Evolutionary conservation across 352 stramenopile genomes (phyloP), one percentile per base, ranked within the genome.

Genomic region (Globisporangium yorkense): DNA sequence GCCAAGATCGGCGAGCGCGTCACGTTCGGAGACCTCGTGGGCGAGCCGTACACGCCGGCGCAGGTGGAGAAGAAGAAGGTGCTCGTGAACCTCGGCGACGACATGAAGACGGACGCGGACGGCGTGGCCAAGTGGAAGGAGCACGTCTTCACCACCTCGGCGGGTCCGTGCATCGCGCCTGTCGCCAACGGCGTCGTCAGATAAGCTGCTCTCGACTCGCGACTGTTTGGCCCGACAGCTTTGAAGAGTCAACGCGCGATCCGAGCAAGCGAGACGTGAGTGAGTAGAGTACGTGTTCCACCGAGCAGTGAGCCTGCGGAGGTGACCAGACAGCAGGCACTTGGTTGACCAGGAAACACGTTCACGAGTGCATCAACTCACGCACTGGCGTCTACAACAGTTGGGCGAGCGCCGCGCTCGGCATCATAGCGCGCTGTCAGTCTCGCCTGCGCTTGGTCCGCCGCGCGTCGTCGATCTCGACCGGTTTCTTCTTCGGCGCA

Each of bases 21-120:
- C 47, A 63, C 75, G 15, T 94, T 92, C 56, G 74, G 82, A 20
- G 80, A 76, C 0, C 69, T 94, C 35, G 53, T 48, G 47, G 85
- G 85, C 29, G 83, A 93, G 55, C 85, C 83, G 3, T 84, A 80
- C 55, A 89, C 85, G 9, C 83, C 85, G 2, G 83, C 83, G 46
- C 85, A 94, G 64, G 80, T 94, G 37, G 85, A 94, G 72, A 94
- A 94, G 80, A 94, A 93, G 68, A 94, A 94, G 72, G 85, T 94
- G 56, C 68, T 94, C n/a, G 64, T 82, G 47, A 72, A 73, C 48
- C 61, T 91, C 44, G 84, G 80, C 49, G 74, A 91, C 41, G 80
- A 92, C 66, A 88, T 94, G 80, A 87, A 82, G 70, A 92, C 85
- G 52, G 79, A 93, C 63, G 80, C 66, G 13, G 61, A 79, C 15